phyloP scores from a whole-genome alignment of 768 basidiomycete genomes.

The Leucocoprinus sp. region DNA sequence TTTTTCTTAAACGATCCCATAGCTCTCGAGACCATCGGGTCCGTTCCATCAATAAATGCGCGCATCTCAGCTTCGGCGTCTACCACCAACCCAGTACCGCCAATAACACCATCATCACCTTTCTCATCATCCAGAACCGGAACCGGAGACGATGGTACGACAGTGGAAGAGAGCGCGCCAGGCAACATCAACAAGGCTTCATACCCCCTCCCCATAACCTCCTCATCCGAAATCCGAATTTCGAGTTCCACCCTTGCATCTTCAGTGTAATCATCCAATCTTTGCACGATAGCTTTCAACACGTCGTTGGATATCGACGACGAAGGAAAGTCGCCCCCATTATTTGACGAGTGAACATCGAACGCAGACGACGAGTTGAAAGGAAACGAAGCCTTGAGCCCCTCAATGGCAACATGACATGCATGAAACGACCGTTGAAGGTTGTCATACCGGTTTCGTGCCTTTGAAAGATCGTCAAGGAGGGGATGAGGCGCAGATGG shows the following conservation, averaged over 20 bases:
- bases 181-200: slow-evolving; percentile 58
- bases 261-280: slow-evolving; percentile 68
- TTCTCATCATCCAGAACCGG: neutral
- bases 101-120: slow-evolving; percentile 10
- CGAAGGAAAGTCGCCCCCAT: too few species aligned
- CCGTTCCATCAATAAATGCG: slow-evolving; percentile 49
- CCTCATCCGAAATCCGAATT: slow-evolving; percentile 68
- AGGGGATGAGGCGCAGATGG: slow-evolving; percentile 24
- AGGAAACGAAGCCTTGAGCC: slow-evolving; percentile 35
- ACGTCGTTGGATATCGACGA: slow-evolving; percentile 22
- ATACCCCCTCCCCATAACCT: slow-evolving; percentile 55
- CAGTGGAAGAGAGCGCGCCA: slow-evolving; percentile 29
- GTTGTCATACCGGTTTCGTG: slow-evolving; percentile 48
- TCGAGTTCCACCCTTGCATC: slow-evolving; percentile 79
- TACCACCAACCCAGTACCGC: slow-evolving; percentile 16
- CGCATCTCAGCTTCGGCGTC: slow-evolving; percentile 44
- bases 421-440: slow-evolving; percentile 59
- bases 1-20: slow-evolving; percentile 44
- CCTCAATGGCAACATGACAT: slow-evolving; percentile 59
- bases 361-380: slow-evolving; percentile 7
- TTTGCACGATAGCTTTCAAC: slow-evolving; percentile 44
- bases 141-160: neutral
- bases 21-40: slow-evolving; percentile 38
- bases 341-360: too few species aligned
- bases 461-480: slow-evolving; percentile 34